These are phyloP conservation scores for Oenanthe sinensis DNA, from an alignment of 129 eudicot species.

Conservation along the genomic window DNA sequence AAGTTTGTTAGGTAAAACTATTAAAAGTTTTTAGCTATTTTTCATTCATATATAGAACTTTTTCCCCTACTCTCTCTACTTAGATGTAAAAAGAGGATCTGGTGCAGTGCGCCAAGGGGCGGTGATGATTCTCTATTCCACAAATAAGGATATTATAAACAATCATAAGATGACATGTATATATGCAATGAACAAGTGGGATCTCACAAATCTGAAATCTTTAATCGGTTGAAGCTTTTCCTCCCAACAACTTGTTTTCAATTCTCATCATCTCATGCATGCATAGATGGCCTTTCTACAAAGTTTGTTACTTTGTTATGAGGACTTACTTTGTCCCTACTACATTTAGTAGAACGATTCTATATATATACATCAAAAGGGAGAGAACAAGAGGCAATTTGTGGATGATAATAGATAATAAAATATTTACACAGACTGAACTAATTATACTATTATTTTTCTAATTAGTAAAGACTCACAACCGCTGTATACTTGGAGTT, in stretches of 20 bases:
- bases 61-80: not conserved
- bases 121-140: constrained; percentile 1
- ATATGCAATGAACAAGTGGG: not conserved
- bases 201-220: not conserved
- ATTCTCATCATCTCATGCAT: not conserved
- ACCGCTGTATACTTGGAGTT: not conserved
- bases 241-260: not conserved
- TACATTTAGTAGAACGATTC: not conserved
- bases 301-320: constrained; percentile 5
- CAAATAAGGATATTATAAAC: not conserved
- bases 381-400: not conserved
- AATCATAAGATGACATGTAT: not conserved
- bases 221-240: not conserved
- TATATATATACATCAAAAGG: not conserved
- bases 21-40: not conserved
- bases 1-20: no score
- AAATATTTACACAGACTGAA: not conserved
- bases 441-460: not conserved
- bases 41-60: not conserved
- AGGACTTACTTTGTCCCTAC: not conserved
- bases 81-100: not conserved
- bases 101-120: not conserved
- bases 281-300: not conserved
- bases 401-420: not conserved
- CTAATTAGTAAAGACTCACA: not conserved